A percentile compares a stretch with the other conserved stretches of the same genome.
Conservation (phyloP, 306 rosid species). For the Cicer bijugum region DNA sequence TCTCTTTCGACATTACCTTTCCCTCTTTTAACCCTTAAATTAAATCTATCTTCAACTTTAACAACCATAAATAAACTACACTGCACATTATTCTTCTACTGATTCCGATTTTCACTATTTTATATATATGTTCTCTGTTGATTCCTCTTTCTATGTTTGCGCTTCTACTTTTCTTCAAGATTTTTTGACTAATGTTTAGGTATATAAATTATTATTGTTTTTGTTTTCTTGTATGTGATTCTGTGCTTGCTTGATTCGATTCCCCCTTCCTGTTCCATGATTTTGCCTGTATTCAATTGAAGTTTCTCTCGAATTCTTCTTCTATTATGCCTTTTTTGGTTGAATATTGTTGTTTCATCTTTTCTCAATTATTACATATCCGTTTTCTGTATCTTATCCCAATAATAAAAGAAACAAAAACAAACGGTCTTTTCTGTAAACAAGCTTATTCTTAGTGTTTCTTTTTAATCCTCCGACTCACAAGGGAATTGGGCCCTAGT, state of each 20-base stretch:
- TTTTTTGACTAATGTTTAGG: neutral
- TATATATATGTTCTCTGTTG: neutral
- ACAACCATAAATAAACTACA: neutral
- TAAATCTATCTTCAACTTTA: neutral
- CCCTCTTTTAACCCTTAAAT: neutral
- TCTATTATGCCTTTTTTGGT: neutral
- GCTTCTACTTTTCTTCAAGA: neutral
- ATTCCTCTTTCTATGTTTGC: neutral
- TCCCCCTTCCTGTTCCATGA: neutral
- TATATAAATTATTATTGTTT: neutral
- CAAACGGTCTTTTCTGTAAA: neutral
- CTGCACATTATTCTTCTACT: neutral
- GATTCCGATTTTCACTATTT: constrained; percentile 30
- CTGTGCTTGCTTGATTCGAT: constrained; percentile 36
- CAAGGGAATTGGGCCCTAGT: no score
- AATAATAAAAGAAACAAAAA: neutral
- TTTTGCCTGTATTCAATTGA: constrained; percentile 30
- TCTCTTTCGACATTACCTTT: neutral
- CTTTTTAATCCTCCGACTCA: no score
- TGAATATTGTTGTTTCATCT: constrained; percentile 23
- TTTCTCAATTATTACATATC: neutral
- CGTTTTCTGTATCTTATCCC: constrained; percentile 17
- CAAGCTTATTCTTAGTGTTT: neutral
- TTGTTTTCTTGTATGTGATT: neutral
- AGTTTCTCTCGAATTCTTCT: constrained; percentile 3